Evolutionary conservation across 1,139 yeast species (phyloP).

Genomic region (Geotrichum klebahnii): DNA sequence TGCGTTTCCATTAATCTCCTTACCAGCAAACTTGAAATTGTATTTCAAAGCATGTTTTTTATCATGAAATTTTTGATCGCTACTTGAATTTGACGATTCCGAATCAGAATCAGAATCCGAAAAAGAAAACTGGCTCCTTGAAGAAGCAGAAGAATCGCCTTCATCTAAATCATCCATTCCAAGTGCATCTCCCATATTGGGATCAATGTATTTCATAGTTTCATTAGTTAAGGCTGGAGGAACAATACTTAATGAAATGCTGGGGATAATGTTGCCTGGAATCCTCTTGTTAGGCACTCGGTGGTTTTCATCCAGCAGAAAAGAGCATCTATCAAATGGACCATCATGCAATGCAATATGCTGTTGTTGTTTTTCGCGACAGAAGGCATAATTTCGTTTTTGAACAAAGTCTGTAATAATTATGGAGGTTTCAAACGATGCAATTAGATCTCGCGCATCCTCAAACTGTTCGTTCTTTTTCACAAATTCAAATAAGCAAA

Average conservation of each 20-base stretch:
- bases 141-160: constrained; percentile 18
- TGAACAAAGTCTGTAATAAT: constrained; percentile 58
- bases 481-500: constrained; percentile 37
- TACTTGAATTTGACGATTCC: not conserved
- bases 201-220: constrained; percentile 30
- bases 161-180: constrained; percentile 16
- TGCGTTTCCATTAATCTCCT: constrained; percentile 22
- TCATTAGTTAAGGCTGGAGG: constrained; percentile 54
- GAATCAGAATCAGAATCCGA: not conserved
- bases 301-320: constrained; percentile 53
- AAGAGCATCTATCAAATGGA: constrained; percentile 75
- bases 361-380: constrained; percentile 53
- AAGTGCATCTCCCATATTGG: constrained; percentile 24
- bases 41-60: constrained; percentile 2
- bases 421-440: constrained; percentile 52
- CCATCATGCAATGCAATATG: constrained; percentile 73
- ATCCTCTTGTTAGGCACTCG: constrained; percentile 40
- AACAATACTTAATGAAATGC: constrained; percentile 61
- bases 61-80: constrained; percentile 2
- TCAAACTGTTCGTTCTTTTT: constrained; percentile 7
- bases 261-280: constrained; percentile 47
- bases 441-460: constrained; percentile 28
- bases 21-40: constrained; percentile 16
- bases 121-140: constrained; percentile 13
- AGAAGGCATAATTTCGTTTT: constrained; percentile 48